Percentiles rank a stretch among this genome's conserved stretches.
phyloP scores from a whole-genome alignment of 768 basidiomycete species.

The Boletus rubropictus region DNA sequence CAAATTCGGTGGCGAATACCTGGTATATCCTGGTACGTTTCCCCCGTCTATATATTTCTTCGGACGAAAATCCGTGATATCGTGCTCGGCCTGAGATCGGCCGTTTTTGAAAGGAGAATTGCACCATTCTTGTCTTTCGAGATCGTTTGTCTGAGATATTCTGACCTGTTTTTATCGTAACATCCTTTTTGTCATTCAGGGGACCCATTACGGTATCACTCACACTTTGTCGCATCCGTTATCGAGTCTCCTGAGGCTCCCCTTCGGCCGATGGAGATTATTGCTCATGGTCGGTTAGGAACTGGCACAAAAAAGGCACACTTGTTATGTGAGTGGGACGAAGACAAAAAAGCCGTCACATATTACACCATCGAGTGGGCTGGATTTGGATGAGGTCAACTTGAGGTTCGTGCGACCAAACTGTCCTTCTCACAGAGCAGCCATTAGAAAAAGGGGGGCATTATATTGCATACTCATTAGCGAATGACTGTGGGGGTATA shows the following conservation, averaged over 20 bases:
- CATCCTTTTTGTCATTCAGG: slow-evolving; percentile 42
- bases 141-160: slow-evolving; percentile 2
- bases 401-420: neutral
- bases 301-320: slow-evolving; percentile 98
- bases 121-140: neutral
- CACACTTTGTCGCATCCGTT: slow-evolving; percentile 88
- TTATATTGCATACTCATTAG: slow-evolving; percentile 10
- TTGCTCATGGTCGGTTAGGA: slow-evolving; percentile 91
- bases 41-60: neutral
- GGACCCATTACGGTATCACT: slow-evolving; percentile 93
- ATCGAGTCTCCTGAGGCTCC: slow-evolving; percentile 52
- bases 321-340: slow-evolving; percentile 84
- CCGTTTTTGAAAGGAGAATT: neutral
- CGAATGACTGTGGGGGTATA: slow-evolving; percentile 13
- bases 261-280: slow-evolving; percentile 86
- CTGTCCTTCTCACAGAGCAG: neutral
- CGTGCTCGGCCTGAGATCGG: too few relatives aligned
- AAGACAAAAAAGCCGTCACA: slow-evolving; percentile 54
- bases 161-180: slow-evolving; percentile 1
- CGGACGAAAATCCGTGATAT: too few relatives aligned
- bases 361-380: slow-evolving; percentile 89
- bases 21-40: slow-evolving; percentile 87
- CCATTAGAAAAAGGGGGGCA: neutral
- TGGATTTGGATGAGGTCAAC: slow-evolving; percentile 57
- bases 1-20: slow-evolving; percentile 93